Conservation (phyloP, 2,329 filamentous ascomycete genomes). For the Truncatella angustata region DNA sequence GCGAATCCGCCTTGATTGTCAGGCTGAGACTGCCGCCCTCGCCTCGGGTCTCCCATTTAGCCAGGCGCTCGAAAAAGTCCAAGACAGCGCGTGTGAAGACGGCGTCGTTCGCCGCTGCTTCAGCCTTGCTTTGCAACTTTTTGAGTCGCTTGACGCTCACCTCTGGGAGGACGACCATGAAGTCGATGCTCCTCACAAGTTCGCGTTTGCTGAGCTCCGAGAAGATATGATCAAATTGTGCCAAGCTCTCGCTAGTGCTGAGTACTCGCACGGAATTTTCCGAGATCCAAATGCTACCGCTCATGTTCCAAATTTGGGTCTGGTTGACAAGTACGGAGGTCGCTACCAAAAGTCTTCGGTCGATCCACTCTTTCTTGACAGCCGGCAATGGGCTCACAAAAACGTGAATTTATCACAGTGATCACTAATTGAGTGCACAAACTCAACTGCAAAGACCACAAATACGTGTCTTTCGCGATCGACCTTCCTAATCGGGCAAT, state of each 20-base stretch:
- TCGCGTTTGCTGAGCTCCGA: neutral
- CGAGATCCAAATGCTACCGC: neutral
- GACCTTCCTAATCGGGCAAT: no score
- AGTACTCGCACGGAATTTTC: neutral
- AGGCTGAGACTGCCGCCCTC: neutral
- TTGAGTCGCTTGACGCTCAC: conserved; percentile 7
- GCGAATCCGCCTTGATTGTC: neutral
- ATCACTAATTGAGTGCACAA: no score
- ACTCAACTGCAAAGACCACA: no score
- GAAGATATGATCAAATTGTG: neutral
- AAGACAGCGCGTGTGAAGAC: conserved; percentile 1
- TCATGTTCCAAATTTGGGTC: neutral
- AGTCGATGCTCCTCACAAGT: neutral
- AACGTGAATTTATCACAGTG: no score
- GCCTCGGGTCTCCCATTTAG: neutral
- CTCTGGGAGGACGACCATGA: conserved; percentile 1
- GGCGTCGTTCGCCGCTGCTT: conserved; percentile 4
- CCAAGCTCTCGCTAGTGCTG: conserved; percentile 1
- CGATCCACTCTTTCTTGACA: no score
- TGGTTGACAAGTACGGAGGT: no score
- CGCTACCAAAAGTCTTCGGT: no score
- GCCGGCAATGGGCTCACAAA: no score
- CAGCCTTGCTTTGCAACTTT: conserved; percentile 4
- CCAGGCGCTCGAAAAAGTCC: neutral
- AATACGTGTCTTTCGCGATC: no score